These are phyloP conservation scores for Agroathelia rolfsii DNA, from an alignment of 1,284 basidiomycete genomes.

Conservation along the genomic window DNA sequence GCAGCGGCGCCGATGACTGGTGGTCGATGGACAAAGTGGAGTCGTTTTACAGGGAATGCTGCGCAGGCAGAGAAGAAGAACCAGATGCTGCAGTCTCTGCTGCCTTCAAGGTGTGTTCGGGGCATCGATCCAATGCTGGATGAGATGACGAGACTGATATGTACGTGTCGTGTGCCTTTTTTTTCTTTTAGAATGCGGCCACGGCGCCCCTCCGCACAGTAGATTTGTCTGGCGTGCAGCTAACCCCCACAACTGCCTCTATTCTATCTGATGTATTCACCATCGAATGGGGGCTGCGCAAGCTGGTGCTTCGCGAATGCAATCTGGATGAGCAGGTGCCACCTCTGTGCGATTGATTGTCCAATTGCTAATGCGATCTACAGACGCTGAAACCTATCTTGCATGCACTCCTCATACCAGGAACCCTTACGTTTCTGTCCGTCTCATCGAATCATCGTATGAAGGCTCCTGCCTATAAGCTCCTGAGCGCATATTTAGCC, in stretches of 20 bases:
- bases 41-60: constrained; percentile 75
- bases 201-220: constrained; percentile 51
- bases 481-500: constrained; percentile 72
- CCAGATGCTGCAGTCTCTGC: constrained; percentile 56
- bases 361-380: constrained; percentile 8
- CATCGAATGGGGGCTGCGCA: constrained; percentile 83
- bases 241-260: constrained; percentile 61
- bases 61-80: constrained; percentile 63
- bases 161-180: constrained; percentile 13
- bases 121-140: neutral
- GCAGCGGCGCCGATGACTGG: constrained; percentile 42
- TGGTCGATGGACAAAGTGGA: constrained; percentile 78
- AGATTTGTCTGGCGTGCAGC: constrained; percentile 69
- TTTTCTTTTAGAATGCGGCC: constrained; percentile 53
- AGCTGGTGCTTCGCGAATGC: constrained; percentile 74
- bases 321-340: constrained; percentile 71
- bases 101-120: constrained; percentile 56
- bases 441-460: constrained; percentile 82
- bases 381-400: constrained; percentile 84
- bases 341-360: constrained; percentile 9
- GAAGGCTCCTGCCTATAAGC: constrained; percentile 68
- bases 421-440: constrained; percentile 74
- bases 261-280: constrained; percentile 83
- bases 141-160: too few relatives aligned
- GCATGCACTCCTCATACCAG: constrained; percentile 82